phyloP scores from a whole-genome alignment of 306 rosid species.

The Malus orientalis region DNA sequence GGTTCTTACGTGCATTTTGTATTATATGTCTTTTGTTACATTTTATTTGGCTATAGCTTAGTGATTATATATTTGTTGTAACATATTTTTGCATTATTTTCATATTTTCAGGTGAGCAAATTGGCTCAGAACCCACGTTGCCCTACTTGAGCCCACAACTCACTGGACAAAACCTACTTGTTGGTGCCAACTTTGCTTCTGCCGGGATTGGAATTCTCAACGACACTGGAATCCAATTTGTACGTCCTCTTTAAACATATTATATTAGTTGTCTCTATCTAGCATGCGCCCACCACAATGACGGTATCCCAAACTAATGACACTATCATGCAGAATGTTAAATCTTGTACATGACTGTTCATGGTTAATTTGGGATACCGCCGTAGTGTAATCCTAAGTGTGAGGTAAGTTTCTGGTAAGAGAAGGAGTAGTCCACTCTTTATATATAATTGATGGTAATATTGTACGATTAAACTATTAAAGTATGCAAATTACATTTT shows the following conservation, averaged over 20 bases:
- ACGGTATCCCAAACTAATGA: no score
- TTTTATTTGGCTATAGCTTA: neutral
- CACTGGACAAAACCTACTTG: slow-evolving; percentile 44
- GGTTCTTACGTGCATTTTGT: neutral
- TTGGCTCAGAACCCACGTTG: slow-evolving; percentile 64
- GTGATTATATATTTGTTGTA: neutral
- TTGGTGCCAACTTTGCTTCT: slow-evolving; percentile 88
- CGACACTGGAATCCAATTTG: slow-evolving; percentile 85
- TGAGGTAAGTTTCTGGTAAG: no score
- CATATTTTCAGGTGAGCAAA: slow-evolving; percentile 45
- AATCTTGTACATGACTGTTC: no score
- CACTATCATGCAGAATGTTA: no score
- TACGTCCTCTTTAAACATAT: slow-evolving; percentile 14
- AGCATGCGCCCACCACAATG: neutral
- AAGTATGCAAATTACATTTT: neutral
- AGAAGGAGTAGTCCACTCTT: neutral
- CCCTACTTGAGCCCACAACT: slow-evolving; percentile 76
- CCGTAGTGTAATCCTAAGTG: no score
- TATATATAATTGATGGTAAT: neutral
- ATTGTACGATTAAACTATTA: neutral
- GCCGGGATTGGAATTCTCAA: slow-evolving; percentile 92
- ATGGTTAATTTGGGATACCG: no score
- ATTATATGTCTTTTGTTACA: neutral
- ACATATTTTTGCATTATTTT: neutral
- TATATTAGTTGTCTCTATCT: no score